These are phyloP conservation scores for Passiflora organensis DNA, from an alignment of 345 rosid genomes.

Conservation along the genomic window DNA sequence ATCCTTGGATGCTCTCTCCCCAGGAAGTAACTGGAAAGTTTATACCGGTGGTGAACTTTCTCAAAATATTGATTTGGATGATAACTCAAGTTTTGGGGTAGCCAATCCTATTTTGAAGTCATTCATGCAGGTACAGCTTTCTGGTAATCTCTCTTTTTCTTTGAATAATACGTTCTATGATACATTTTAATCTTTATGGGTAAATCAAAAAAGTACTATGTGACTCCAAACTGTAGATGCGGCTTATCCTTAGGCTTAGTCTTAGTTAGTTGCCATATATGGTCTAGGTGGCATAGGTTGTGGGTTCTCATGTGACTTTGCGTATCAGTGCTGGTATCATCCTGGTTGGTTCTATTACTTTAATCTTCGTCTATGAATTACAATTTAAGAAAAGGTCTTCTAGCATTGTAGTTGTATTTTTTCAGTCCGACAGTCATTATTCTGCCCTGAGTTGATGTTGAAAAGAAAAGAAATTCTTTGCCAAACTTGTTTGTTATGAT, in stretches of 20 bases:
- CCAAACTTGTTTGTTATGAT: too few species aligned
- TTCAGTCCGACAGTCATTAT: too few species aligned
- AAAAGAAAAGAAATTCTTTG: too few species aligned
- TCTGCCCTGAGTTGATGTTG: too few species aligned
- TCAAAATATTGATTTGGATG: slow-evolving; percentile 55
- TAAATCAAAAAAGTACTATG: not conserved
- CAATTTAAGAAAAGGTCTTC: too few species aligned
- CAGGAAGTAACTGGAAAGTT: slow-evolving; percentile 61
- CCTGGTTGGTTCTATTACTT: too few species aligned
- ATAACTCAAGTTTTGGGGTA: slow-evolving; percentile 61
- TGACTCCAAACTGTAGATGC: not conserved
- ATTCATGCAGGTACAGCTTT: slow-evolving; percentile 70
- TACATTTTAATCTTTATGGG: not conserved
- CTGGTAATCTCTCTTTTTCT: not conserved
- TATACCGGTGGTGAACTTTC: slow-evolving; percentile 68
- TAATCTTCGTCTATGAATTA: too few species aligned
- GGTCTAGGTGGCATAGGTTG: too few species aligned
- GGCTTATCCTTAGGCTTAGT: not conserved
- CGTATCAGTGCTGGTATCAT: too few species aligned
- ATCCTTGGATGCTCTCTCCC: slow-evolving; percentile 45
- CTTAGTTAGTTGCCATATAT: not conserved
- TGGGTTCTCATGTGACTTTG: too few species aligned
- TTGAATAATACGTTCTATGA: not conserved
- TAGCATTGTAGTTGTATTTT: too few species aligned
- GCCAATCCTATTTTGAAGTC: slow-evolving; percentile 88